These are phyloP conservation scores for Terfezia boudieri DNA, from an alignment of 495 filamentous ascomycete genomes.

Conservation along the genomic window DNA sequence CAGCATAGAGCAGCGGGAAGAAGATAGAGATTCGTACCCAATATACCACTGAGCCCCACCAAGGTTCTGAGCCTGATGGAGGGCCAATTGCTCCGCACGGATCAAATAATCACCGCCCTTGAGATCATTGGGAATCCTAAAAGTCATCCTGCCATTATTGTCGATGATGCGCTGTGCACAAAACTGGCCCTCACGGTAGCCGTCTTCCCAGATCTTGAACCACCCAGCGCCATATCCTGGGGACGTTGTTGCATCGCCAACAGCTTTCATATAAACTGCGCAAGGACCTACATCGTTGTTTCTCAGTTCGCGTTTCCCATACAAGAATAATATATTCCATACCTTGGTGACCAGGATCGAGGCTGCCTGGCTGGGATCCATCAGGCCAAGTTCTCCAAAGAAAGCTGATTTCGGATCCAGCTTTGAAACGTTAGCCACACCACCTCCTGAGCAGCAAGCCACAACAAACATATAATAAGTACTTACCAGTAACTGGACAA, in stretches of 20 bases:
- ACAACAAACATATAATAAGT: not conserved
- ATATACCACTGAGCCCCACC: conserved; percentile 23
- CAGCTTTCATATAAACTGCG: conserved; percentile 47
- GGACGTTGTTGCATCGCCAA: not conserved
- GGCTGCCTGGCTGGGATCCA: conserved; percentile 27
- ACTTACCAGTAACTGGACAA: conserved; percentile 7
- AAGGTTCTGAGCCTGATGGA: conserved; percentile 32
- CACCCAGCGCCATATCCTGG: conserved; percentile 35
- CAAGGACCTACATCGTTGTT: conserved; percentile 26
- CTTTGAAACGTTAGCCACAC: not conserved
- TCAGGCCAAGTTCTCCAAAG: conserved; percentile 40
- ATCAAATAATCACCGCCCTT: conserved; percentile 43
- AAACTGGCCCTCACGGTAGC: conserved; percentile 39
- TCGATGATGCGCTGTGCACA: conserved; percentile 44
- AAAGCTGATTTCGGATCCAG: conserved; percentile 36
- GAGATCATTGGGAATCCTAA: conserved; percentile 36
- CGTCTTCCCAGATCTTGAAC: conserved; percentile 59
- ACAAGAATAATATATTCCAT: not conserved
- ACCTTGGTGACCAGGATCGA: conserved; percentile 43
- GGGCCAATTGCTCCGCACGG: conserved; percentile 42
- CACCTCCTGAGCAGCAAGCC: not conserved
- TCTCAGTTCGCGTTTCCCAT: no score
- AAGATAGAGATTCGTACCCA: conserved; percentile 5
- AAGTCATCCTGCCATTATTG: conserved; percentile 38
- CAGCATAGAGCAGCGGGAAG: not conserved